Evolutionary conservation across 352 stramenopile genomes (phyloP), one percentile per base, ranked within the genome.

Genomic region (Phytopythium cucurbitacearum): DNA sequence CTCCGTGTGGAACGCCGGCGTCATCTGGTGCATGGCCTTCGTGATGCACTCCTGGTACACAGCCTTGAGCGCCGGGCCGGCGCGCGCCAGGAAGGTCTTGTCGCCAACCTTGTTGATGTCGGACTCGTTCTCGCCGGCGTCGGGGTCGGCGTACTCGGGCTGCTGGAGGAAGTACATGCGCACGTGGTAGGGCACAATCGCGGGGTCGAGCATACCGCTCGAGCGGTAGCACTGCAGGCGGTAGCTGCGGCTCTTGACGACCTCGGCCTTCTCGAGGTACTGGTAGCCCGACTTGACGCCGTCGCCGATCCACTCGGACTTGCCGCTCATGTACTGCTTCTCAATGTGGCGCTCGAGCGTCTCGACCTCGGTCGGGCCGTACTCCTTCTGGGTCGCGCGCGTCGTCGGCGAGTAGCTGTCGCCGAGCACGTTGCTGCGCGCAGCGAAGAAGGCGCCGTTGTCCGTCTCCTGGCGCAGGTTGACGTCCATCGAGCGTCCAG

Each of bases 141-240:
- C 81, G 5, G 77, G 66, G 38, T 85, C 66, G 4, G 80, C 72
- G 51, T 76, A 93, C 62, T 89, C 56, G 3, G 83, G 80, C 59
- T 89, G 53, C 54, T 89, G 78, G 44, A 93, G 51, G 59, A 93
- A 93, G 64, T 93, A 93, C 71, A 93, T 86, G 60, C 83, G 80
- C 57, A 93, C 79, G 62, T 93, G 83, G 51, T 80, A 91, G 4
- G 82, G 82, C 52, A 93, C 79, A 11, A 73, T 52, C n/a, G 67
- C 54, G 3, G 80, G 58, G 61, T 93, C 82, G n/a, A 93, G 59
- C 60, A 93, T 76, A 36, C 82, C 82, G 50, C 67, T 85, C 12
- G 78, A 89, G 52, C 83, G 83, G 73, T 93, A 93, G 79, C 83
- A 93, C 59, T 93, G 83, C 57, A 93, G 77, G 48, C 83, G 78